Conservation (phyloP, 1,139 yeast species). For the Debaryomyces subglobosus region DNA sequence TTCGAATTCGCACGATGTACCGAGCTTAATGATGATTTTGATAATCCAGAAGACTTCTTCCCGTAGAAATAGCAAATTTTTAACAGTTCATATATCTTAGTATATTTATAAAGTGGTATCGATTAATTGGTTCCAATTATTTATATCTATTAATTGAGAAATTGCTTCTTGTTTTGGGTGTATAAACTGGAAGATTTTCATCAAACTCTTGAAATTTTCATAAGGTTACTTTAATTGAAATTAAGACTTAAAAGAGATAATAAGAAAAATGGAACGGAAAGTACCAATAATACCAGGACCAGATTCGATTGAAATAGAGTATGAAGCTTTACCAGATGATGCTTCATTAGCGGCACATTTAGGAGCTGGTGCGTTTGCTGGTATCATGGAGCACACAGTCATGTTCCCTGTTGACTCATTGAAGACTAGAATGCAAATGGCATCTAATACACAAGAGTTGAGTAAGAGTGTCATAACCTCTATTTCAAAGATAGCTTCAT, state of each 20-base stretch:
- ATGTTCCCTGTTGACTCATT: slow-evolving; percentile 97
- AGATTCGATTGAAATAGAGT: slow-evolving; percentile 63
- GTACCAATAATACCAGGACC: slow-evolving; percentile 21
- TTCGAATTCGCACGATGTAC: slow-evolving; percentile 1
- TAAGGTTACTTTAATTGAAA: not conserved
- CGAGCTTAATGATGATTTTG: not conserved
- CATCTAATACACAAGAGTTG: slow-evolving; percentile 42
- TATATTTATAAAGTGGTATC: slow-evolving; percentile 1
- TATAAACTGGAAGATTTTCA: not conserved
- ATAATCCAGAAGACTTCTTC: not conserved
- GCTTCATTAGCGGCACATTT: slow-evolving; percentile 84
- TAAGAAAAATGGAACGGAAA: slow-evolving; percentile 8
- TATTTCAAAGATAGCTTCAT: slow-evolving; percentile 72
- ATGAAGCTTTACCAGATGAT: slow-evolving; percentile 88
- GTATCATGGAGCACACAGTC: slow-evolving; percentile 96
- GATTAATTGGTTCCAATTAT: not conserved
- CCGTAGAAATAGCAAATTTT: not conserved
- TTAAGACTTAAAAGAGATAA: not conserved
- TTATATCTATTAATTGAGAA: not conserved
- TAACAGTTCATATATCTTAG: not conserved
- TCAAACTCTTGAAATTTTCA: not conserved
- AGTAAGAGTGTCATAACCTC: slow-evolving; percentile 54
- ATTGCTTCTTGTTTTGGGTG: not conserved
- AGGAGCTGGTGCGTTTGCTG: slow-evolving; percentile 95
- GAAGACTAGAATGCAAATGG: slow-evolving; percentile 93